phyloP scores from a whole-genome alignment of 129 eudicot species.

The Daucus carota region DH1_v3.0 NC_030388.2:12197501-12198000 shows the following conservation, averaged over 20 bases:
- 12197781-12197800: not conserved
- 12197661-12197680: not conserved
- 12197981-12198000: too few species aligned
- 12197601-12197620: not conserved
- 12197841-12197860: too few species aligned
- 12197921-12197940: too few species aligned
- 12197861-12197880: too few species aligned
- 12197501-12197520: constrained; percentile 92
- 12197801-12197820: not conserved
- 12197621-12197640: not conserved
- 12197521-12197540: constrained; percentile 62
- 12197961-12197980: too few species aligned
- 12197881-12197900: too few species aligned
- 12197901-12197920: too few species aligned
- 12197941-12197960: too few species aligned
- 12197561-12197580: not conserved
- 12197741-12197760: not conserved
- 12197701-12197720: not conserved
- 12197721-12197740: not conserved
- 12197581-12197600: not conserved
- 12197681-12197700: too few species aligned
- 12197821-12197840: too few species aligned
- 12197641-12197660: not conserved
- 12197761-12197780: not conserved
- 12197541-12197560: constrained; percentile 36